Percentiles rank a stretch among this genome's conserved stretches.
Evolutionary conservation across 345 rosid genomes (phyloP).

Genomic region (Lagerstroemia speciosa): DNA sequence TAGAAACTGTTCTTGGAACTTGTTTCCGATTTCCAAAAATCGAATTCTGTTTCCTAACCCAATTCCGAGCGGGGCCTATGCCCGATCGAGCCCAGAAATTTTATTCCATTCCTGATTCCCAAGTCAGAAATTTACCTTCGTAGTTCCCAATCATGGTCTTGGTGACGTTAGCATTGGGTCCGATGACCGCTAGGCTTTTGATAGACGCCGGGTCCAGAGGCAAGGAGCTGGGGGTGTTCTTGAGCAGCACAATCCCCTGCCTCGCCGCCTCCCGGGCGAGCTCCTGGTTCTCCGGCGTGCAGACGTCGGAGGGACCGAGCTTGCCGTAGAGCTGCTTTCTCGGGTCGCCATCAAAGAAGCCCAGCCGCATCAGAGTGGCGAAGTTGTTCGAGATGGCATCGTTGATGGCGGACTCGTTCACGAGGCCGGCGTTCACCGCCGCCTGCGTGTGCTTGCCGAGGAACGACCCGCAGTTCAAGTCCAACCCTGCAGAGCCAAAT

Average conservation of each 20-base stretch:
- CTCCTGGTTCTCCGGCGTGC: slow-evolving; percentile 59
- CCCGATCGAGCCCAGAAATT: no score
- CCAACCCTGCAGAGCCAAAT: slow-evolving; percentile 39
- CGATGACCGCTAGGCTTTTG: slow-evolving; percentile 70
- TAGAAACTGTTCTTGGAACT: not conserved
- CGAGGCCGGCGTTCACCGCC: slow-evolving; percentile 61
- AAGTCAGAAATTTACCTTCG: slow-evolving; percentile 42
- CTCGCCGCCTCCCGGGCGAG: slow-evolving; percentile 84
- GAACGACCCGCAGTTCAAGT: slow-evolving; percentile 76
- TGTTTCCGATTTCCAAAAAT: no score
- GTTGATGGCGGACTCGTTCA: slow-evolving; percentile 45
- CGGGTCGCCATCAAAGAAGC: slow-evolving; percentile 91
- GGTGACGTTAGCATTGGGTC: slow-evolving; percentile 90
- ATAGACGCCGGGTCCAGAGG: slow-evolving; percentile 56
- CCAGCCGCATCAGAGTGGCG: slow-evolving; percentile 75
- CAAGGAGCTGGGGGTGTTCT: slow-evolving; percentile 46
- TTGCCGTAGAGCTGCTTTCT: slow-evolving; percentile 59
- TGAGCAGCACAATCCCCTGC: slow-evolving; percentile 88
- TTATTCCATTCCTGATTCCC: no score
- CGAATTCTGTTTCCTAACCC: no score
- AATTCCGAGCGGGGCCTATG: no score
- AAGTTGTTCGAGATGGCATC: slow-evolving; percentile 73
- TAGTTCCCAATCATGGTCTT: slow-evolving; percentile 96
- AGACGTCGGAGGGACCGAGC: slow-evolving; percentile 76
- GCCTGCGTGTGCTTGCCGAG: slow-evolving; percentile 65